phyloP scores from a whole-genome alignment of 2,329 filamentous ascomycete species.

The Macrophomina tecta region DNA sequence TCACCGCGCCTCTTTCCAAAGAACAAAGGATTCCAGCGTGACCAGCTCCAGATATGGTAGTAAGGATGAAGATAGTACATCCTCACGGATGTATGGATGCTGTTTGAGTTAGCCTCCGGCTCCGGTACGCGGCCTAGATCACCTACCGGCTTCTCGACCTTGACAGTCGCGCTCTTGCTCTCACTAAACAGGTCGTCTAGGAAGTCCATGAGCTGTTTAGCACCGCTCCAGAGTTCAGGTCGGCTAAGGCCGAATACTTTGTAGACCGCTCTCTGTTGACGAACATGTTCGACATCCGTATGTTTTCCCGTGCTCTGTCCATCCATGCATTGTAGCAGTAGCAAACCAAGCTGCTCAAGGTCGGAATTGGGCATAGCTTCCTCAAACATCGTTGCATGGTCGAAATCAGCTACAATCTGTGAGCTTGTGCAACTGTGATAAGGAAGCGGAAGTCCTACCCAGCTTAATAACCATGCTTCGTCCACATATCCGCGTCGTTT shows the following conservation, averaged over 20 bases:
- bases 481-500: slow-evolving; percentile 25
- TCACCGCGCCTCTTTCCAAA: slow-evolving; percentile 24
- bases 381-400: not conserved
- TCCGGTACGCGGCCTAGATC: not conserved
- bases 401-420: slow-evolving; percentile 27
- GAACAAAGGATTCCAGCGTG: slow-evolving; percentile 27
- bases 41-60: slow-evolving; percentile 27
- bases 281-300: slow-evolving; percentile 22
- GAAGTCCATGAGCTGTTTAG: slow-evolving; percentile 32
- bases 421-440: not conserved
- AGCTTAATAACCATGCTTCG: slow-evolving; percentile 8
- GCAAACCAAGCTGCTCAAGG: slow-evolving; percentile 28
- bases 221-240: slow-evolving; percentile 31
- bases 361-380: slow-evolving; percentile 22
- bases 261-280: slow-evolving; percentile 27
- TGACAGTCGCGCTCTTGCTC: slow-evolving; percentile 14
- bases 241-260: slow-evolving; percentile 30
- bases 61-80: not conserved
- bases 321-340: slow-evolving; percentile 32
- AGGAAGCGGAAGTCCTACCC: not conserved
- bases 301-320: slow-evolving; percentile 16
- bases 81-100: slow-evolving; percentile 25
- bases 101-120: not conserved
- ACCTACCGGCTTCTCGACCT: slow-evolving; percentile 26
- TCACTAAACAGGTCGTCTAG: slow-evolving; percentile 32